Evolutionary conservation across 139 green algal genomes (phyloP), one percentile per base, ranked within the genome.

Genomic region (Micromonas pusilla): DNA sequence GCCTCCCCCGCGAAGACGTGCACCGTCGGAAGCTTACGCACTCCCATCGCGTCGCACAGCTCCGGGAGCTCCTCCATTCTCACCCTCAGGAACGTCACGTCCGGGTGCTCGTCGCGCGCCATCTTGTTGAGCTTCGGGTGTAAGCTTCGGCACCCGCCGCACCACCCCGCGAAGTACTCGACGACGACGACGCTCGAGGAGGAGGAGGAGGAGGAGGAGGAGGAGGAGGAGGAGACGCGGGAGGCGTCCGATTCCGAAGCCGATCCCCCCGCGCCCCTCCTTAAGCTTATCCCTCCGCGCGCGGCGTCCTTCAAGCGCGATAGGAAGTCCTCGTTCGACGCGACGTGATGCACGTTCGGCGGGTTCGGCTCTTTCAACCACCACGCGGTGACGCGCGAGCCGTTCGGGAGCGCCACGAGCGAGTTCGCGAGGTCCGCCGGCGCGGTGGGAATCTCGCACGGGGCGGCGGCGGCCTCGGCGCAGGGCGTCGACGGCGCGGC

Each of bases 61-160:
- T 73, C 66, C 32, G 32, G 33, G 6, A 73, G 1, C 1, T 73
- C 45, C 9, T 57, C 45, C 45, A 23, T 57, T 9, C 16, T 52
- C 21, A 73, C 66, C 33, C 37, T 73, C 16, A 73, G 5, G 33
- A 73, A 73, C 32, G 52, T 16, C 31, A 73, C 66, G 66, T 73
- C 33, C 19, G 66, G 23, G 37, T 53, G 52, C 16, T 73, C 66
- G 2, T 28, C 20, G 13, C 52, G 28, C 1, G 32, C 31, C 33
- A 73, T 57, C 33, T 73, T 73, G 1, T 19, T 31, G 1, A 73
- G 37, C 66, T 73, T 73, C 26, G 66, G 66, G 2, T 52, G 32
- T 1, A 73, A 6, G 1, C 32, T 57, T 23, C 66, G 31, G 33
- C 66, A 73, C 32, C 16, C 33, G 30, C 20, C 28, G 33, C 66